A percentile compares a stretch with the other conserved stretches of the same genome.
Evolutionary conservation across 208 protist species (phyloP).

Genomic region (Acanthamoeba triangularis): DNA sequence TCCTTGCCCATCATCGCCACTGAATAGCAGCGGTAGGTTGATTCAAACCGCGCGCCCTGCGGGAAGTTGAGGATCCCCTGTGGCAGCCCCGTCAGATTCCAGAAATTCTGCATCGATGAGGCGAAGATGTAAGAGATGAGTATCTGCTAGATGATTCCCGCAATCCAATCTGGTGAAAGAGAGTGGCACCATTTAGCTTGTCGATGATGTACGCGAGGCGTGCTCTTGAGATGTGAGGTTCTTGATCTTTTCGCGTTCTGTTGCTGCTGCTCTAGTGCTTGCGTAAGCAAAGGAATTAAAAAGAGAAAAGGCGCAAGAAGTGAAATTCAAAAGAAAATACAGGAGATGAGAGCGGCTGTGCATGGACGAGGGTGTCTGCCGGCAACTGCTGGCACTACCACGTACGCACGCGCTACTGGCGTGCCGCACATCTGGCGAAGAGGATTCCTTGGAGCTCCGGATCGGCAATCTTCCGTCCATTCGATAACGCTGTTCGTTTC

Average conservation of each 20-base stretch:
- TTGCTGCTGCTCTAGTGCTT: no score
- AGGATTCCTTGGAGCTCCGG: neutral
- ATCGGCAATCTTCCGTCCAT: neutral
- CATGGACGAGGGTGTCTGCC: neutral
- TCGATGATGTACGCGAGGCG: no score
- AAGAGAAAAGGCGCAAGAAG: neutral
- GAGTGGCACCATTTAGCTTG: no score
- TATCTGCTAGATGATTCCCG: no score
- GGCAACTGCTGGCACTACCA: no score
- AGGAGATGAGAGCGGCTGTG: neutral
- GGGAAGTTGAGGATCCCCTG: constrained; percentile 20
- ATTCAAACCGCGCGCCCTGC: constrained; percentile 3
- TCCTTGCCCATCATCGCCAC: constrained; percentile 60
- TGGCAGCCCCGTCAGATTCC: neutral
- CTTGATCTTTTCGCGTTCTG: neutral
- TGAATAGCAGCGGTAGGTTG: neutral
- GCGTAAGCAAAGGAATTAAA: neutral
- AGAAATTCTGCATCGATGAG: constrained; percentile 12
- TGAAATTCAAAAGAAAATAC: neutral
- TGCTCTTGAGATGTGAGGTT: neutral
- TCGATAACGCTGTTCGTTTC: neutral
- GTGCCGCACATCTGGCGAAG: neutral
- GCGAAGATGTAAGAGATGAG: neutral
- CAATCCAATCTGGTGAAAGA: no score
- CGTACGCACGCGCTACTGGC: neutral